Evolutionary conservation across 2,329 filamentous ascomycete genomes (phyloP).

Genomic region (Lasiodiplodia sp.): DNA sequence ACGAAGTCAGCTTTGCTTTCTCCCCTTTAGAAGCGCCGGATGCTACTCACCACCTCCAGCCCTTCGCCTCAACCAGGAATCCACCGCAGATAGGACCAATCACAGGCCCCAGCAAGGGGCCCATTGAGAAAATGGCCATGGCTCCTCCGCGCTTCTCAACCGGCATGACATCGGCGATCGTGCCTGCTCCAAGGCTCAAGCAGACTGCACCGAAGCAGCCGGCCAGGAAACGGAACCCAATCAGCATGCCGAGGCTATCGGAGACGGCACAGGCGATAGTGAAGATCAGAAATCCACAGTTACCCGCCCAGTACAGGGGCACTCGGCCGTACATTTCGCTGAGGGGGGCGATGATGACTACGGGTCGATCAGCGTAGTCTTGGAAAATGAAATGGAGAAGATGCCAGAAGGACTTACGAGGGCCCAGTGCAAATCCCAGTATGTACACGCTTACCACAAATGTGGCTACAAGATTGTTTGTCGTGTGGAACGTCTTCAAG

Average conservation of each 20-base stretch:
- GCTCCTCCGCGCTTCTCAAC: slow-evolving; percentile 44
- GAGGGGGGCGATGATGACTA: slow-evolving; percentile 46
- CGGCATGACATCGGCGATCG: slow-evolving; percentile 48
- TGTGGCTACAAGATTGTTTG: slow-evolving; percentile 42
- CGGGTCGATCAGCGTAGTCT: slow-evolving; percentile 53
- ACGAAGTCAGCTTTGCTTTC: neutral
- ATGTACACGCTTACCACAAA: slow-evolving; percentile 51
- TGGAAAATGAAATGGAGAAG: neutral
- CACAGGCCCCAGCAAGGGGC: slow-evolving; percentile 46
- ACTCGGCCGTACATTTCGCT: slow-evolving; percentile 47
- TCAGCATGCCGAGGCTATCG: slow-evolving; percentile 45
- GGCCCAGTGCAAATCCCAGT: slow-evolving; percentile 49
- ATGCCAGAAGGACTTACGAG: slow-evolving; percentile 29
- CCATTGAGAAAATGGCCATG: slow-evolving; percentile 47
- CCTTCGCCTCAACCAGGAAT: slow-evolving; percentile 42
- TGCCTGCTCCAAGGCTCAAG: slow-evolving; percentile 46
- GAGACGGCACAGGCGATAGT: slow-evolving; percentile 52
- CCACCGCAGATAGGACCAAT: slow-evolving; percentile 45
- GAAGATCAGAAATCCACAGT: slow-evolving; percentile 60
- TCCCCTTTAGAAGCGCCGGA: neutral
- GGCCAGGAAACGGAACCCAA: slow-evolving; percentile 48
- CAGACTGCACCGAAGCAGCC: slow-evolving; percentile 44
- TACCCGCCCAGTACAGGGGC: slow-evolving; percentile 47
- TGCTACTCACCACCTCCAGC: slow-evolving; percentile 42
- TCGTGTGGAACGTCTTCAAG: slow-evolving; percentile 42